phyloP scores from a whole-genome alignment of 805 yeast species.

The Candida ovalis region DNA sequence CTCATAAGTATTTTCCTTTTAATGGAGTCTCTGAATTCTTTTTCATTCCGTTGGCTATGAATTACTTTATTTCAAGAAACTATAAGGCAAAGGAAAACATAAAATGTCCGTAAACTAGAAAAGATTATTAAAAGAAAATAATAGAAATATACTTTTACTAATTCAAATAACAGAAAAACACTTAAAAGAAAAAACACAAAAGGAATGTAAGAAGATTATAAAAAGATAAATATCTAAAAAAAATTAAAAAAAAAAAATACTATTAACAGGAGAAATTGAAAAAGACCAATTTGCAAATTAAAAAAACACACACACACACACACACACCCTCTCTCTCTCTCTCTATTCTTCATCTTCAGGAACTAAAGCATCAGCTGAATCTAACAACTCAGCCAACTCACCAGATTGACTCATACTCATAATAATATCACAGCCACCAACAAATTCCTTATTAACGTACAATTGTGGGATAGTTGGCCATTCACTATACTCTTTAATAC shows the following conservation, averaged over 20 bases:
- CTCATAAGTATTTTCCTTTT: constrained; percentile 7
- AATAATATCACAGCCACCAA: constrained; percentile 96
- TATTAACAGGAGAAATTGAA: background rate
- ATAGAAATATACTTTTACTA: too few species aligned
- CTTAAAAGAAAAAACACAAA: background rate
- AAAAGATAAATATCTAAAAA: background rate
- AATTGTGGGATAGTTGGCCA: constrained; percentile 99
- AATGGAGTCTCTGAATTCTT: constrained; percentile 18
- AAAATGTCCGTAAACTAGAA: too few species aligned
- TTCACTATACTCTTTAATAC: constrained; percentile 89
- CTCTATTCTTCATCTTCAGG: constrained; percentile 62
- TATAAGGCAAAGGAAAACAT: constrained; percentile 25
- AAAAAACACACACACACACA: too few species aligned
- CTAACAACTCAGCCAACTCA: constrained; percentile 83
- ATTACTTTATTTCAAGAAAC: constrained; percentile 4
- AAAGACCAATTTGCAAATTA: background rate
- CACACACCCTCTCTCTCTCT: too few species aligned
- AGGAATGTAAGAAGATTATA: background rate
- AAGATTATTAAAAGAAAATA: too few species aligned
- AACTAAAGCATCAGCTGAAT: constrained; percentile 70
- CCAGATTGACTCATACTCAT: constrained; percentile 89
- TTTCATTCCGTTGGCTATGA: background rate
- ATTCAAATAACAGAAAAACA: too few species aligned
- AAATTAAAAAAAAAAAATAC: background rate
- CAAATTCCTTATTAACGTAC: constrained; percentile 83